Conservation (phyloP, 2,329 filamentous ascomycete species). For the Tolypocladium tundrense region DNA sequence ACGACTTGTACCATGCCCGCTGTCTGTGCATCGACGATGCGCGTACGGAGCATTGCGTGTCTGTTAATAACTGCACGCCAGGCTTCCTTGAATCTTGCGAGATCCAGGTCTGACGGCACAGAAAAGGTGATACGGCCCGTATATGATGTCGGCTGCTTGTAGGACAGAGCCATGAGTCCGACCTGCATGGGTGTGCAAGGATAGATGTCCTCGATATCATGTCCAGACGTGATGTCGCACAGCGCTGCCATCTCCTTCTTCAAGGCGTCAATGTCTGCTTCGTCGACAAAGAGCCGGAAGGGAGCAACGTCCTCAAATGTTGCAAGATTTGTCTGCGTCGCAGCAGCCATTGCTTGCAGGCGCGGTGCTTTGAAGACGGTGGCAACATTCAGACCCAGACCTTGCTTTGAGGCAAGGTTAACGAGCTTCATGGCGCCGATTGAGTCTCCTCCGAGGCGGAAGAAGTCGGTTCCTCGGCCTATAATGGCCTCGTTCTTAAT, state of each 20-base stretch:
- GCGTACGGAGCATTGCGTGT: background rate
- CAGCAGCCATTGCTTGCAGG: background rate
- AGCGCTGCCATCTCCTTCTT: background rate
- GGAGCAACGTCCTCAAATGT: background rate
- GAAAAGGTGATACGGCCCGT: constrained; percentile 1
- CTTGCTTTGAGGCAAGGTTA: background rate
- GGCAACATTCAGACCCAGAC: background rate
- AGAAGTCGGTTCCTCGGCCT: background rate
- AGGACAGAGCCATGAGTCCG: constrained; percentile 4
- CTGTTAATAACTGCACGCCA: background rate
- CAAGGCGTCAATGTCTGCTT: background rate
- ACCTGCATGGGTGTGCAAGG: constrained; percentile 1
- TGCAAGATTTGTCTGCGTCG: background rate
- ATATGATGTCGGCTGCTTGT: constrained; percentile 3
- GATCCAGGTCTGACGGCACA: background rate
- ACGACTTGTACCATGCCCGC: background rate
- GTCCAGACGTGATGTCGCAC: background rate
- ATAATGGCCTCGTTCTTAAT: background rate
- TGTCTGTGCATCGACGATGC: background rate
- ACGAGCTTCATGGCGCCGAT: constrained; percentile 16
- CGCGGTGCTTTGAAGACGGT: background rate
- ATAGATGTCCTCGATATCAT: background rate
- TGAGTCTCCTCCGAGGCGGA: constrained; percentile 3
- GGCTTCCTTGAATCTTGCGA: background rate
- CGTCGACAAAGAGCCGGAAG: background rate